Evolutionary conservation across 2,329 filamentous ascomycete species (phyloP).

Genomic region (Neofusicoccum cordaticola): DNA sequence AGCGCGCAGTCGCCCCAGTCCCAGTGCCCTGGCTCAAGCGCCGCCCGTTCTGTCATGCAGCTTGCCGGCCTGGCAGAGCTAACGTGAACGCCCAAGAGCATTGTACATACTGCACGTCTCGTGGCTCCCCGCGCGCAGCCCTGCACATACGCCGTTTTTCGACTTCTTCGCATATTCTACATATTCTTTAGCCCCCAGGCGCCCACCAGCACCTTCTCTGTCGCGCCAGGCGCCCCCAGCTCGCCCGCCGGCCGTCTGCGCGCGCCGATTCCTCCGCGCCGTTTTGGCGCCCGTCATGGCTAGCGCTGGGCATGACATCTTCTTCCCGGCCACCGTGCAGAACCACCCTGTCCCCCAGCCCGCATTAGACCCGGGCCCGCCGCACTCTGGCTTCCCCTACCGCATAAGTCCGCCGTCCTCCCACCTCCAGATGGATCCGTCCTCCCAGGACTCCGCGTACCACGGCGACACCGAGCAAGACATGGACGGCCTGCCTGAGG

Average conservation of each 20-base stretch:
- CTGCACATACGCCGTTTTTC: constrained; percentile 18
- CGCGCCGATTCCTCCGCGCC: neutral
- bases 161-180: constrained; percentile 16
- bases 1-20: constrained; percentile 1
- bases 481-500: constrained; percentile 9
- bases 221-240: neutral
- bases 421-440: neutral
- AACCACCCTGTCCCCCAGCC: neutral
- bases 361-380: neutral
- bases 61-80: constrained; percentile 16
- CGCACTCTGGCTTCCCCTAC: neutral
- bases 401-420: constrained; percentile 1
- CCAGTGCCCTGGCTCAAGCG: constrained; percentile 7
- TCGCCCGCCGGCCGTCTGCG: neutral
- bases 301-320: constrained; percentile 12
- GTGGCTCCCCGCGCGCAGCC: constrained; percentile 3
- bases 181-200: constrained; percentile 11
- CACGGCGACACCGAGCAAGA: constrained; percentile 3
- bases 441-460: constrained; percentile 4
- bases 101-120: constrained; percentile 17
- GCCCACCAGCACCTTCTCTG: neutral
- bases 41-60: constrained; percentile 15
- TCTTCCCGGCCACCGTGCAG: neutral
- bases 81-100: constrained; percentile 10
- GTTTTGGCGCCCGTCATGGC: constrained; percentile 8